Conservation (phyloP, 164 flowering plant species). For the Piper betle region DNA sequence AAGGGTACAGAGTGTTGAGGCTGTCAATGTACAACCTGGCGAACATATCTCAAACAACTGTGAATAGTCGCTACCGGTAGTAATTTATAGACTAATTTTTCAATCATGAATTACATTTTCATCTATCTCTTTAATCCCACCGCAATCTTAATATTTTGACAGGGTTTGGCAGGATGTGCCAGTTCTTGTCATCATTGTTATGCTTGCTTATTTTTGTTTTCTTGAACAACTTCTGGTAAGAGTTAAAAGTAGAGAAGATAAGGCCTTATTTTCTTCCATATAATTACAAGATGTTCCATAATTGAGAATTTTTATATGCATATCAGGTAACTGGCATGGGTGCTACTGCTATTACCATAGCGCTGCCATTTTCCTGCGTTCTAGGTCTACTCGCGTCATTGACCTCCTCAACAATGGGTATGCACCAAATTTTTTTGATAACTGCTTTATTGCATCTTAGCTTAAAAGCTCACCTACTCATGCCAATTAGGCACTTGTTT, state of each 20-base stretch:
- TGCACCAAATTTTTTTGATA: neutral
- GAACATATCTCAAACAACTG: conserved; percentile 16
- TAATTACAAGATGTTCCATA: neutral
- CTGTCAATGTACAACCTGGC: conserved; percentile 12
- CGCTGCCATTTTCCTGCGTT: conserved; percentile 86
- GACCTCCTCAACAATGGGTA: conserved; percentile 91
- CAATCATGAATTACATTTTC: too few species aligned
- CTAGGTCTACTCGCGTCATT: conserved; percentile 84
- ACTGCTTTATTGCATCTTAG: too few species aligned
- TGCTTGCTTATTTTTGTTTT: conserved; percentile 95
- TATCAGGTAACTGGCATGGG: conserved; percentile 65
- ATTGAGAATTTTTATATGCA: neutral
- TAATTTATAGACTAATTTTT: too few species aligned
- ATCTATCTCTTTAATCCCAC: too few species aligned
- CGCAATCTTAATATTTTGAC: conserved; percentile 1
- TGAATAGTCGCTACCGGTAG: conserved; percentile 47
- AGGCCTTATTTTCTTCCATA: neutral
- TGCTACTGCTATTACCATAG: conserved; percentile 66
- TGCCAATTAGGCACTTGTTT: too few species aligned
- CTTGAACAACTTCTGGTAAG: conserved; percentile 93
- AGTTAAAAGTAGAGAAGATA: conserved; percentile 3
- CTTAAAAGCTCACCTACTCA: too few species aligned
- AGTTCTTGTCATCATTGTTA: conserved; percentile 79
- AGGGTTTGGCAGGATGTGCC: conserved; percentile 98
- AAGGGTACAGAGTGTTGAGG: conserved; percentile 44